Conservation (phyloP, 1,284 basidiomycete genomes). For the Inonotus hispidus region DNA sequence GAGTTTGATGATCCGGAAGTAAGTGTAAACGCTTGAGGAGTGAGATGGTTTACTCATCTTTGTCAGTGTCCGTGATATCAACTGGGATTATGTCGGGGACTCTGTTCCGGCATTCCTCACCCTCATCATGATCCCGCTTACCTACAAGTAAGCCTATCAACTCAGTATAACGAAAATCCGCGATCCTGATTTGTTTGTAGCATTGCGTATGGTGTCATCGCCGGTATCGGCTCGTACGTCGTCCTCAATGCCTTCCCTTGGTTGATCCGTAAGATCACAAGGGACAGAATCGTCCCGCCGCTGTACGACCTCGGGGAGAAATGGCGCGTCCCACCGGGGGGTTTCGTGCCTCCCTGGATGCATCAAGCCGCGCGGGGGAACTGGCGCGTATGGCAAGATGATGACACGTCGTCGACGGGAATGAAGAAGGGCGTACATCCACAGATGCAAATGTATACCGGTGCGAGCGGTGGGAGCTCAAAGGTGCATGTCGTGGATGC, state of each 20-base stretch:
- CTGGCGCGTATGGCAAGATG: constrained; percentile 12
- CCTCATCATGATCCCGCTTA: constrained; percentile 70
- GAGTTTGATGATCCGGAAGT: constrained; percentile 86
- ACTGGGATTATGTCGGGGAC: constrained; percentile 87
- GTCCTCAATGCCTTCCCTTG: constrained; percentile 70
- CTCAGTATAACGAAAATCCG: constrained; percentile 20
- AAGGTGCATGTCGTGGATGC: neutral
- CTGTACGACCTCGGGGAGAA: constrained; percentile 58
- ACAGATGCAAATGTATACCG: constrained; percentile 2
- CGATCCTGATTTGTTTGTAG: constrained; percentile 31
- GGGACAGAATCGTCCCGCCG: constrained; percentile 64
- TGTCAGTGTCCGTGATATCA: constrained; percentile 69
- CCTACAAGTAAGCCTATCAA: constrained; percentile 57
- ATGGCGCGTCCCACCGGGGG: constrained; percentile 66
- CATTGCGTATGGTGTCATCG: constrained; percentile 88
- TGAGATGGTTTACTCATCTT: neutral
- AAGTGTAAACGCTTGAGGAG: constrained; percentile 22
- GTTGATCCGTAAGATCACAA: constrained; percentile 46
- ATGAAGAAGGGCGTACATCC: neutral
- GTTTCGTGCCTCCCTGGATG: constrained; percentile 70
- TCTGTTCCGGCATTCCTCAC: constrained; percentile 81
- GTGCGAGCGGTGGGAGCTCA: neutral
- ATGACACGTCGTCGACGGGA: neutral
- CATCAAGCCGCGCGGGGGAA: constrained; percentile 10
- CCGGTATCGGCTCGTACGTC: constrained; percentile 68